Conservation (phyloP, 331 rosid species). For the Arachis monticola region DNA sequence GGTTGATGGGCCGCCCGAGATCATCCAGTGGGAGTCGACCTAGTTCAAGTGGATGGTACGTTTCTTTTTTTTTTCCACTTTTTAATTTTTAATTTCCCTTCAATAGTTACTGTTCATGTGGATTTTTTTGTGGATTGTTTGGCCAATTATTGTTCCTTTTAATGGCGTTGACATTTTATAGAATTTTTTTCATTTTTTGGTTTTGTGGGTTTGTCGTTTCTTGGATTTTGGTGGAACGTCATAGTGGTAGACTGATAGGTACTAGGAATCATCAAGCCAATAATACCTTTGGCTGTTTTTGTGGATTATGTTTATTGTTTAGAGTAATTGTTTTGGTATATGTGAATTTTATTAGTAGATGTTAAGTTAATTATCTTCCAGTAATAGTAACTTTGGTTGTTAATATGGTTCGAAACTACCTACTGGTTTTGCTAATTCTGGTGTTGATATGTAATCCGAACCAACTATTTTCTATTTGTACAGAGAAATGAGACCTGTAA, state of each 20-base stretch:
- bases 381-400: too few relatives aligned
- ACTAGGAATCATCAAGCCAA: background rate
- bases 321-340: background rate
- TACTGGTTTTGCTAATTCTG: too few relatives aligned
- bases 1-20: slow-evolving; percentile 53
- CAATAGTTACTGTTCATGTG: background rate
- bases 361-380: too few relatives aligned
- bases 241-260: slow-evolving; percentile 16
- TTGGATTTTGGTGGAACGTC: slow-evolving; percentile 5
- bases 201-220: background rate
- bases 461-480: too few relatives aligned
- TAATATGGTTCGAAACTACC: too few relatives aligned
- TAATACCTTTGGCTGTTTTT: background rate
- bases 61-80: background rate
- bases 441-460: too few relatives aligned
- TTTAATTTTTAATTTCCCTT: background rate
- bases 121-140: background rate
- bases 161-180: background rate
- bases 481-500: too few relatives aligned
- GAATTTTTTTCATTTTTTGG: background rate
- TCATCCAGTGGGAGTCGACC: slow-evolving; percentile 64
- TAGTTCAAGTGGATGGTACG: slow-evolving; percentile 80
- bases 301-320: background rate
- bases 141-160: background rate
- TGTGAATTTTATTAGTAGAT: background rate